These are phyloP conservation scores for Boletus sp. DNA, from an alignment of 768 basidiomycete species.

Conservation along the genomic window DNA sequence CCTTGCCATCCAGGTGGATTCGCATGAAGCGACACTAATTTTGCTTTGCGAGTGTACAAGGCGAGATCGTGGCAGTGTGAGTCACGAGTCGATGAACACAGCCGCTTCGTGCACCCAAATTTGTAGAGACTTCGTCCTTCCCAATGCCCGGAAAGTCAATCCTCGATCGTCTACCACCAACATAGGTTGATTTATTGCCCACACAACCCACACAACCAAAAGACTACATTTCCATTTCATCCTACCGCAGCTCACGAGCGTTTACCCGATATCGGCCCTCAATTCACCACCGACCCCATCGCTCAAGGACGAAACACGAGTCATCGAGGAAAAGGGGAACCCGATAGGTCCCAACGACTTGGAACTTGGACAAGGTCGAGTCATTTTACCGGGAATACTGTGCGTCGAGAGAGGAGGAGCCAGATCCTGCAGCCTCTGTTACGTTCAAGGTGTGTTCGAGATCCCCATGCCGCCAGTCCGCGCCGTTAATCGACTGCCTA, in stretches of 20 bases:
- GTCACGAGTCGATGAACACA: no score
- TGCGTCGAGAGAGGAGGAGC: no score
- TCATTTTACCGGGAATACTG: constrained; percentile 88
- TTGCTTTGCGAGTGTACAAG: no score
- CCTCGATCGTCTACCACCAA: constrained; percentile 70
- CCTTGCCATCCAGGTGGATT: no score
- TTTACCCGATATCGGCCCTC: constrained; percentile 88
- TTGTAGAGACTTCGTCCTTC: no score
- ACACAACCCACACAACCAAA: constrained; percentile 41
- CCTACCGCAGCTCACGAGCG: constrained; percentile 77
- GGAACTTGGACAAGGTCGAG: no score
- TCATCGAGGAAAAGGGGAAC: constrained; percentile 70
- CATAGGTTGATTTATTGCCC: constrained; percentile 68
- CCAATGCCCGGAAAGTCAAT: constrained; percentile 80
- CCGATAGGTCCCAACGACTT: constrained; percentile 43
- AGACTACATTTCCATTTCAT: constrained; percentile 80
- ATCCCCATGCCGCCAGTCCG: background rate
- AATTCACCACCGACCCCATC: no score
- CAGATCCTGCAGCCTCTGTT: constrained; percentile 58
- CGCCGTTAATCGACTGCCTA: constrained; percentile 28
- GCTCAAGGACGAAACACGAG: constrained; percentile 77
- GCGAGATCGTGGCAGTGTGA: no score
- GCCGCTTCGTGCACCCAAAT: no score
- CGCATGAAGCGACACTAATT: no score
- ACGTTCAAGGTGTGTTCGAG: constrained; percentile 63